These are phyloP conservation scores for Bisporella sp. DNA, from an alignment of 2,329 filamentous ascomycete species.

Conservation along the genomic window DNA sequence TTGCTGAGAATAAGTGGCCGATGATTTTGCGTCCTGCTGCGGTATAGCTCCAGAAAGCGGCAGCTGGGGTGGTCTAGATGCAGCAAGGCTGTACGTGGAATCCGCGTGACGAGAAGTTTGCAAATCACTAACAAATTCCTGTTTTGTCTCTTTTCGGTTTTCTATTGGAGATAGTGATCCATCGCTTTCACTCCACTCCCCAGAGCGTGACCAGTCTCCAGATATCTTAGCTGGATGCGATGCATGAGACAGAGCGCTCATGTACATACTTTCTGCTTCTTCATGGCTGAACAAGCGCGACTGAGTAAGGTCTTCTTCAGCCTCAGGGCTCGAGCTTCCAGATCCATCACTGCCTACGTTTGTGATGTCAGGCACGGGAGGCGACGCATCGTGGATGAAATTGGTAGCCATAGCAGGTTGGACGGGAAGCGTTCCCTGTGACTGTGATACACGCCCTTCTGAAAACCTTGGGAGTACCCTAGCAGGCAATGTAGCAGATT, in stretches of 20 bases:
- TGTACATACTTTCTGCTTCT: constrained; percentile 81
- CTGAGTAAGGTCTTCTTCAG: constrained; percentile 45
- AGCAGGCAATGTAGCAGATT: constrained; percentile 21
- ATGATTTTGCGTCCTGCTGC: not conserved
- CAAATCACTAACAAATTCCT: constrained; percentile 1
- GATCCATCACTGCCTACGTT: constrained; percentile 12
- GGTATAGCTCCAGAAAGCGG: not conserved
- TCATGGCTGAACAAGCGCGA: constrained; percentile 72
- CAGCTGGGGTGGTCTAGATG: not conserved
- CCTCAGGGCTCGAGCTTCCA: constrained; percentile 12
- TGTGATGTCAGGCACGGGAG: not conserved
- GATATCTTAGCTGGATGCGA: constrained; percentile 17
- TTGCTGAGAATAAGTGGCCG: not conserved
- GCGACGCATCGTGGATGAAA: not conserved
- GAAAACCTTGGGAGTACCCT: constrained; percentile 19
- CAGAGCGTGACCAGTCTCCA: constrained; percentile 20
- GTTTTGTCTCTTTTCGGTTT: constrained; percentile 10
- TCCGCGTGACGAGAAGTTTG: constrained; percentile 23
- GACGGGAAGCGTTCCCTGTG: constrained; percentile 19
- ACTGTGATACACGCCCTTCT: constrained; percentile 22
- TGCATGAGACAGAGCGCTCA: constrained; percentile 59
- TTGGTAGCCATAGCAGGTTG: not conserved
- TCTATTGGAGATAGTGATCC: constrained; percentile 9
- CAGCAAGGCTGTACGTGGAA: constrained; percentile 4
- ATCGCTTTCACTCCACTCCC: constrained; percentile 9